Conservation (phyloP, 805 yeast species). For the Zygosaccharomyces pseudorouxii region DNA sequence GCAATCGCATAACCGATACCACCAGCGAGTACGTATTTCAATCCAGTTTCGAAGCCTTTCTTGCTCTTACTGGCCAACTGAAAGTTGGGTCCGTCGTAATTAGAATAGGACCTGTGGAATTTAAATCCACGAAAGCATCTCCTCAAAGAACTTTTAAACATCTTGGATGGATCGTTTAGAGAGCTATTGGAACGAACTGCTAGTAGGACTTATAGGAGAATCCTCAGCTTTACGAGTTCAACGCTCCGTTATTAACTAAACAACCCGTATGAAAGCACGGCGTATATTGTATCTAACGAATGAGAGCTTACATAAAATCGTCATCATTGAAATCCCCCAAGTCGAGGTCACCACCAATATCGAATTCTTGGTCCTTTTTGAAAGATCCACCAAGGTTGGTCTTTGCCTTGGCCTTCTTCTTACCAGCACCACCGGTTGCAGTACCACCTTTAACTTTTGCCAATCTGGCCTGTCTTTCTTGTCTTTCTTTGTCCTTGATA, state of each 20-base stretch:
- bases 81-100: slow-evolving; percentile 2
- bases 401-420: slow-evolving; percentile 81
- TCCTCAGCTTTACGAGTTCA: neutral
- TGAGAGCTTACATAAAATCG: slow-evolving; percentile 62
- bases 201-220: too few relatives aligned
- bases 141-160: slow-evolving; percentile 1
- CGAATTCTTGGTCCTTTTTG: slow-evolving; percentile 64
- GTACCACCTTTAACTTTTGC: slow-evolving; percentile 75
- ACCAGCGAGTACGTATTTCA: slow-evolving; percentile 10
- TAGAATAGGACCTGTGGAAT: neutral
- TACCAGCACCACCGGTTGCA: slow-evolving; percentile 89
- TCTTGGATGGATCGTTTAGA: neutral
- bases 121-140: neutral
- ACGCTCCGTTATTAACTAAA: neutral
- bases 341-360: slow-evolving; percentile 45
- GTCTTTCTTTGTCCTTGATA: slow-evolving; percentile 79
- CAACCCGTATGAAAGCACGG: neutral
- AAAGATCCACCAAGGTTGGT: slow-evolving; percentile 59
- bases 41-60: neutral
- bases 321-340: slow-evolving; percentile 68
- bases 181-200: neutral
- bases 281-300: neutral
- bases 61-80: slow-evolving; percentile 2
- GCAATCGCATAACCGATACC: slow-evolving; percentile 12
- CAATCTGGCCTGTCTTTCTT: slow-evolving; percentile 83